Evolutionary conservation across 371 early-diverging fungal genomes (phyloP).

Genomic region (Blastocladiella emersonii): DNA sequence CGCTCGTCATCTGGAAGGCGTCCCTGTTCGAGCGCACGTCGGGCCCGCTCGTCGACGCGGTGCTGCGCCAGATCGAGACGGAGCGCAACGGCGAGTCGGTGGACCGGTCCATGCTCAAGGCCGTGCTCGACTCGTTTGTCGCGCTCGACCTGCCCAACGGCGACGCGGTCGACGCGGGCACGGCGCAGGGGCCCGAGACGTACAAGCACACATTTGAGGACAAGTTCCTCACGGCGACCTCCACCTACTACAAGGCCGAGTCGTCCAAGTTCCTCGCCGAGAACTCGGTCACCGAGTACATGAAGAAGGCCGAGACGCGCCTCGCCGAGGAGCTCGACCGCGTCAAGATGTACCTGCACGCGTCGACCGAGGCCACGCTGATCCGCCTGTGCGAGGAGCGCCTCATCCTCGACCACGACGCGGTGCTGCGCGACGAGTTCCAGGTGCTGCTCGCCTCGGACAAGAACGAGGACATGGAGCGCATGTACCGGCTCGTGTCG

Average conservation of each 20-base stretch:
- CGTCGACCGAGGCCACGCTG: constrained; percentile 57
- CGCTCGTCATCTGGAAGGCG: constrained; percentile 76
- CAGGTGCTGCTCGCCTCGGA: constrained; percentile 67
- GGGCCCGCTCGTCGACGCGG: constrained; percentile 61
- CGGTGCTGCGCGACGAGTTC: constrained; percentile 75
- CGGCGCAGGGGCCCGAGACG: neutral
- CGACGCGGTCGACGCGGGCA: neutral
- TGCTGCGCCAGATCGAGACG: constrained; percentile 63
- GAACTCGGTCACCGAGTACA: constrained; percentile 79
- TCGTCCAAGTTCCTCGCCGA: constrained; percentile 70
- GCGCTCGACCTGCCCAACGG: constrained; percentile 10
- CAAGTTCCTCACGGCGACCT: constrained; percentile 64
- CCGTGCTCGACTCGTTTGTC: constrained; percentile 69
- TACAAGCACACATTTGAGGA: constrained; percentile 70
- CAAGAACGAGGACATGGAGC: constrained; percentile 69
- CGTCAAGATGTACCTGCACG: constrained; percentile 73
- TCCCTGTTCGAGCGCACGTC: constrained; percentile 66
- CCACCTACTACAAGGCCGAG: constrained; percentile 71
- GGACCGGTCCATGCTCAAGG: constrained; percentile 69
- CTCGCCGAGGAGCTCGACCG: constrained; percentile 79
- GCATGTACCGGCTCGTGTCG: constrained; percentile 66
- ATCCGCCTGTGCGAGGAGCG: constrained; percentile 66
- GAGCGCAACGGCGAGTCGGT: constrained; percentile 83
- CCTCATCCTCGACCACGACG: constrained; percentile 65
- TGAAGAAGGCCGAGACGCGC: constrained; percentile 79